Evolutionary conservation across 169 alveolate species (phyloP), one percentile per base, ranked within the genome.

Genomic region (Plasmodium coatneyi): DNA sequence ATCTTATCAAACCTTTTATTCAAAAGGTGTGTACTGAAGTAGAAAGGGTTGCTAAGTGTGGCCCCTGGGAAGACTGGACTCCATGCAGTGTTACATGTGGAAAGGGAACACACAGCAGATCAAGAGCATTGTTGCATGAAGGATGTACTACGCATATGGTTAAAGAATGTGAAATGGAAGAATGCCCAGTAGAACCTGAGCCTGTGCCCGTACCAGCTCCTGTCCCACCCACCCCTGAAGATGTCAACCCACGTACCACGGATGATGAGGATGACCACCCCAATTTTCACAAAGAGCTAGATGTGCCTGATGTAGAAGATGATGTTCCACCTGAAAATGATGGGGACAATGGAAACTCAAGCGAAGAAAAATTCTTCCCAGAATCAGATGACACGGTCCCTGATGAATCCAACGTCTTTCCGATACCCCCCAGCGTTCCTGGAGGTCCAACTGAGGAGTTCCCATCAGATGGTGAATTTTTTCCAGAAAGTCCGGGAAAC

Each of bases 71-170:
- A 1, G 66, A 28, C 80, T 89, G 94, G 94, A 12, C 80, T 14
- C 54, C 71, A 14, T 89, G 94, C 34, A 25, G 76, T 79, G 74
- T 71, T 66, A 80, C 91, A 41, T 89, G 94, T 89, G 94, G 90
- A 39, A 66, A 39, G 25, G 94, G 94, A 79, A 41, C 76, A 14
- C 80, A 30, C 34, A 54, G 30, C 4, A 80, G 94, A 66, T 36
- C 22, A 41, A 89, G 94, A 80, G 19, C 19, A n/a, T 9, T 25
- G 25, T 52, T 89, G 72, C 94, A 89, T 46, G 74, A 32, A 34
- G 39, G 54, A 41, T 89, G 94, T 72, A 56, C 79, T 14, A 22
- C 41, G 14, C 30, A 80, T 0, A 79, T 80, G 81, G 36, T 41
- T 41, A 36, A 12, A 0, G 54, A 25, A 60, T 89, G 94, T 89